These are phyloP conservation scores for Telfairia occidentalis DNA, from an alignment of 331 rosid genomes.

Conservation along the genomic window DNA sequence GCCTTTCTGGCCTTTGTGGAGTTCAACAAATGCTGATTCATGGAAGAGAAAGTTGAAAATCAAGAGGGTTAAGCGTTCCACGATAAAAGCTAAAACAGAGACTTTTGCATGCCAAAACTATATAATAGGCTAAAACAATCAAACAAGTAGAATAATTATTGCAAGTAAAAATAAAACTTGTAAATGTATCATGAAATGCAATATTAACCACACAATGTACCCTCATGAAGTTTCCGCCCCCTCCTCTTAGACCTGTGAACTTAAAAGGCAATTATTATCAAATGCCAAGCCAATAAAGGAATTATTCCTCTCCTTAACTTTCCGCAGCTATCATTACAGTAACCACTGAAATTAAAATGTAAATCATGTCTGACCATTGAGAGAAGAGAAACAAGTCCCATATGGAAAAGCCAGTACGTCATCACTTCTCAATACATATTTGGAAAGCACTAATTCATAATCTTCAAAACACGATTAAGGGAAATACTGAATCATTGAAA, in stretches of 20 bases:
- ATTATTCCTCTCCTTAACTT: background rate
- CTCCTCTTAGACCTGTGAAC: background rate
- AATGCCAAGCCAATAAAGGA: background rate
- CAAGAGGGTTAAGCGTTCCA: background rate
- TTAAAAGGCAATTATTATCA: background rate
- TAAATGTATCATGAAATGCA: background rate
- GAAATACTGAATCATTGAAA: background rate
- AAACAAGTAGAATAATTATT: background rate
- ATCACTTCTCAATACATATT: background rate
- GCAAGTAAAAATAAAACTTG: background rate
- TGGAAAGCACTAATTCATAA: background rate
- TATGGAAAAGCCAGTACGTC: background rate
- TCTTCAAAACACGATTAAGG: background rate
- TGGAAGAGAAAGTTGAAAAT: background rate
- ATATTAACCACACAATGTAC: background rate
- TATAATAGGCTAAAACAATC: background rate
- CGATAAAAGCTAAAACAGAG: background rate
- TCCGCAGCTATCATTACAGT: background rate
- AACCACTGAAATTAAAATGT: background rate
- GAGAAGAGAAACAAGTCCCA: background rate
- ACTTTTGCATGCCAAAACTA: background rate
- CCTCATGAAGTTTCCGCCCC: background rate
- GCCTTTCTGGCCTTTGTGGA: background rate
- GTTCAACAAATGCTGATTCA: background rate
- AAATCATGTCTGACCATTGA: background rate